These are phyloP conservation scores for Mycena floridula DNA, from an alignment of 768 basidiomycete species.

Conservation along the genomic window DNA sequence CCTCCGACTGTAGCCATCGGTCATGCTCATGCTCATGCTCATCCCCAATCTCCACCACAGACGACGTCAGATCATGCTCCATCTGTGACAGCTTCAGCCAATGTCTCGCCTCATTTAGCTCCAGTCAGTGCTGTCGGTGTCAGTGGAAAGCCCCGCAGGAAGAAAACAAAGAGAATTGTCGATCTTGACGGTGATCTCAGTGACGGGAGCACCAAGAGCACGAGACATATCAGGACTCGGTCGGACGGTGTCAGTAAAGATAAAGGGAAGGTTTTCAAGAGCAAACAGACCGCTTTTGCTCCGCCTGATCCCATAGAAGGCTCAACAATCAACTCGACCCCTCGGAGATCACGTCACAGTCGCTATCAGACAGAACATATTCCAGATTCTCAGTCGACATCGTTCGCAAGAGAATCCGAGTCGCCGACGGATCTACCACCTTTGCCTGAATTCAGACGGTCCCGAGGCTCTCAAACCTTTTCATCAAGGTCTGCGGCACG, in stretches of 20 bases:
- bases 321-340: conserved; percentile 1
- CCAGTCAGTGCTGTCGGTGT: conserved; percentile 29
- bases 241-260: conserved; percentile 23
- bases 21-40: conserved; percentile 20
- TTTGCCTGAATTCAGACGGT: conserved; percentile 9
- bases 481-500: conserved; percentile 37
- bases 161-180: conserved; percentile 73
- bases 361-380: conserved; percentile 46
- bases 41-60: conserved; percentile 14
- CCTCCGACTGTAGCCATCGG: conserved; percentile 60
- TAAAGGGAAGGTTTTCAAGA: conserved; percentile 9
- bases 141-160: conserved; percentile 40
- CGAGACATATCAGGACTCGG: conserved; percentile 23
- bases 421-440: conserved; percentile 12
- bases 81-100: conserved; percentile 33
- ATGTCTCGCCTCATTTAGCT: conserved; percentile 38
- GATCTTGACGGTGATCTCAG: conserved; percentile 54
- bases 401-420: conserved; percentile 6
- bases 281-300: conserved; percentile 12
- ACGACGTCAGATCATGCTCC: conserved; percentile 17
- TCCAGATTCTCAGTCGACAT: conserved; percentile 15
- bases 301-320: not conserved
- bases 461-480: conserved; percentile 23
- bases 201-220: conserved; percentile 22
- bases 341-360: conserved; percentile 33